A percentile compares a stretch with the other conserved stretches of the same genome.
These are phyloP conservation scores for Bothriochloa decipiens DNA, from an alignment of 176 grass and related monocot genomes.

Conservation along the genomic window DNA sequence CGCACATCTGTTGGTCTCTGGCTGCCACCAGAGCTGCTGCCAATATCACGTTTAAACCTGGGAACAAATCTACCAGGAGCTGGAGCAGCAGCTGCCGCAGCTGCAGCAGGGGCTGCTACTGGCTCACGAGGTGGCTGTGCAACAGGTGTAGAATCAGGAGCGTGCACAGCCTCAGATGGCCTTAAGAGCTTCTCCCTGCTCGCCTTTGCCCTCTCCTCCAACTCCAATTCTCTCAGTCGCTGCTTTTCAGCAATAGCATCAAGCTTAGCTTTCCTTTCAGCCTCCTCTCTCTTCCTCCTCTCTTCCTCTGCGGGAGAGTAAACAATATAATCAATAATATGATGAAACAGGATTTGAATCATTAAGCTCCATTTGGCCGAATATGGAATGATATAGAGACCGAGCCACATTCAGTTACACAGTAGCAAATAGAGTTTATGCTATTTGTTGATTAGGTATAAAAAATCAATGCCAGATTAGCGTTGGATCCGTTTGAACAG, in stretches of 20 bases:
- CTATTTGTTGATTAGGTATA: not conserved
- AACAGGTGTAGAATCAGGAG: conserved; percentile 23
- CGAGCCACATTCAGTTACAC: not conserved
- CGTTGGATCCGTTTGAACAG: not conserved
- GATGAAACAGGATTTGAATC: not conserved
- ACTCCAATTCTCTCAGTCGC: conserved; percentile 67
- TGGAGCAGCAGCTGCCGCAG: conserved; percentile 8
- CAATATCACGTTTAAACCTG: conserved; percentile 42
- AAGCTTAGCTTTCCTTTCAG: conserved; percentile 80
- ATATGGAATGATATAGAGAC: conserved; percentile 1
- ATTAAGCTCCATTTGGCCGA: not conserved
- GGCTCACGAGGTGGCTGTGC: conserved; percentile 45
- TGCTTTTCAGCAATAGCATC: conserved; percentile 85
- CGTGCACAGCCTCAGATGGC: conserved; percentile 30
- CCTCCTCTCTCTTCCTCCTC: conserved; percentile 75
- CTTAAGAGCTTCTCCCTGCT: conserved; percentile 58
- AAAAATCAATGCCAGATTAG: not conserved
- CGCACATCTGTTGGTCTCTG: conserved; percentile 34
- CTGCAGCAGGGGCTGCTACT: conserved; percentile 42
- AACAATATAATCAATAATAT: conserved; percentile 25
- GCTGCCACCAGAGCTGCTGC: conserved; percentile 23
- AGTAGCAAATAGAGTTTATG: not conserved
- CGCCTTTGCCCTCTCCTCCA: conserved; percentile 74
- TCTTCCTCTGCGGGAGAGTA: conserved; percentile 77
- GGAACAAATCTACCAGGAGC: conserved; percentile 70